Percentiles rank a stretch among this genome's conserved stretches.
These are phyloP conservation scores for Cyberlindnera meyerae DNA, from an alignment of 805 yeast genomes.

Conservation along the genomic window DNA sequence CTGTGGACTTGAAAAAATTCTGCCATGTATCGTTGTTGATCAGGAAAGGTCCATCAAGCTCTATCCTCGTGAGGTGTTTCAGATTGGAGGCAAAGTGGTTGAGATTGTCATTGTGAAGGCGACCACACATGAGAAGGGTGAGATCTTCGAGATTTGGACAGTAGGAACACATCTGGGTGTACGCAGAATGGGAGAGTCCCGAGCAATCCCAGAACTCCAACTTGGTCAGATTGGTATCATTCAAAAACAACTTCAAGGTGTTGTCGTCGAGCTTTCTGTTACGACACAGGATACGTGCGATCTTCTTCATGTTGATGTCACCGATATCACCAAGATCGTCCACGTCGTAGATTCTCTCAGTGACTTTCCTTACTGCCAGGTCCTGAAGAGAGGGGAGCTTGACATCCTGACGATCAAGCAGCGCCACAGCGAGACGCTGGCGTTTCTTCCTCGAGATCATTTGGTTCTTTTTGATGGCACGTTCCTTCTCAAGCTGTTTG, in stretches of 20 bases:
- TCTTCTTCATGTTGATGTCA: conserved; percentile 57
- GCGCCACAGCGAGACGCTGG: conserved; percentile 77
- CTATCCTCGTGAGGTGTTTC: conserved; percentile 44
- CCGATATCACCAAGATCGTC: conserved; percentile 90
- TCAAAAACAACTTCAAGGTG: conserved; percentile 68
- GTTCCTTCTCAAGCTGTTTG: conserved; percentile 35
- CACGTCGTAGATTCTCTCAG: conserved; percentile 63
- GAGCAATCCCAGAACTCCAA: conserved; percentile 94
- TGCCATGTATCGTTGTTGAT: conserved; percentile 77
- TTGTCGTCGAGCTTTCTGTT: conserved; percentile 74
- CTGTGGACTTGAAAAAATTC: conserved; percentile 57
- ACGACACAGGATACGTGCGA: conserved; percentile 71
- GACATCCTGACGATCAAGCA: conserved; percentile 65
- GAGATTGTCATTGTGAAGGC: conserved; percentile 72
- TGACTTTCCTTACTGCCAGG: conserved; percentile 63
- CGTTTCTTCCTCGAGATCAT: conserved; percentile 66
- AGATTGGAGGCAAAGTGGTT: conserved; percentile 58
- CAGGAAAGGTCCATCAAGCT: conserved; percentile 87
- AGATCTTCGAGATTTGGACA: conserved; percentile 69
- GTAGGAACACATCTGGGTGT: conserved; percentile 64
- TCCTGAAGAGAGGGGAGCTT: conserved; percentile 74
- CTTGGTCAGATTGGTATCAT: conserved; percentile 44
- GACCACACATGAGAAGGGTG: conserved; percentile 89
- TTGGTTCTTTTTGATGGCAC: conserved; percentile 45
- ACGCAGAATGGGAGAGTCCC: conserved; percentile 58